phyloP scores from a whole-genome alignment of 192 early-diverging fungal species.

The Entophlyctis helioformis region DNA sequence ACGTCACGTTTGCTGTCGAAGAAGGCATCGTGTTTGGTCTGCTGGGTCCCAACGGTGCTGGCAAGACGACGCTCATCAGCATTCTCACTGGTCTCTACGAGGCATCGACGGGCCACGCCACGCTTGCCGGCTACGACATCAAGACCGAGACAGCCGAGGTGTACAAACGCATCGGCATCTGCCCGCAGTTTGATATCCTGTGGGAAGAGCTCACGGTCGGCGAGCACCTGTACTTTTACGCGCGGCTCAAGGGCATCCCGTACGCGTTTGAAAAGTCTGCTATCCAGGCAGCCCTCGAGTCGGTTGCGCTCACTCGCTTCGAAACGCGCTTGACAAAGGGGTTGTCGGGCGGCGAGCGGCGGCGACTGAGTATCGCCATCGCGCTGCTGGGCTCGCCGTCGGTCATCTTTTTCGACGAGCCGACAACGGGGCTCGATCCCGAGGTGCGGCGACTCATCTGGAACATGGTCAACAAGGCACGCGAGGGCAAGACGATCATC shows the following conservation, averaged over 20 bases:
- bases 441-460: conserved; percentile 64
- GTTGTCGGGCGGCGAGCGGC: conserved; percentile 63
- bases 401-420: conserved; percentile 64
- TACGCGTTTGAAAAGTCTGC: conserved; percentile 26
- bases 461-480: conserved; percentile 52
- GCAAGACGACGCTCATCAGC: conserved; percentile 62
- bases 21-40: conserved; percentile 30
- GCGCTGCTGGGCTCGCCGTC: conserved; percentile 26
- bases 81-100: conserved; percentile 62
- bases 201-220: conserved; percentile 60
- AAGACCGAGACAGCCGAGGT: conserved; percentile 40
- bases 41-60: conserved; percentile 56
- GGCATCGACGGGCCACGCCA: conserved; percentile 45
- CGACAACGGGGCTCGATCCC: conserved; percentile 59
- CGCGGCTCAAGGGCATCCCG: conserved; percentile 55
- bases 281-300: conserved; percentile 27
- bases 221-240: conserved; percentile 64
- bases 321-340: conserved; percentile 42
- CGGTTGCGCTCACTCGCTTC: conserved; percentile 42
- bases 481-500: conserved; percentile 49
- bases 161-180: conserved; percentile 57
- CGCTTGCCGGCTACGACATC: conserved; percentile 46
- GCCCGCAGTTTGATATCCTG: conserved; percentile 61
- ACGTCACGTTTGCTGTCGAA: conserved; percentile 53
- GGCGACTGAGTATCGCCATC: conserved; percentile 31